Evolutionary conservation across 257 asterid species (phyloP).

Genomic region (Solanum etuberosum): DNA sequence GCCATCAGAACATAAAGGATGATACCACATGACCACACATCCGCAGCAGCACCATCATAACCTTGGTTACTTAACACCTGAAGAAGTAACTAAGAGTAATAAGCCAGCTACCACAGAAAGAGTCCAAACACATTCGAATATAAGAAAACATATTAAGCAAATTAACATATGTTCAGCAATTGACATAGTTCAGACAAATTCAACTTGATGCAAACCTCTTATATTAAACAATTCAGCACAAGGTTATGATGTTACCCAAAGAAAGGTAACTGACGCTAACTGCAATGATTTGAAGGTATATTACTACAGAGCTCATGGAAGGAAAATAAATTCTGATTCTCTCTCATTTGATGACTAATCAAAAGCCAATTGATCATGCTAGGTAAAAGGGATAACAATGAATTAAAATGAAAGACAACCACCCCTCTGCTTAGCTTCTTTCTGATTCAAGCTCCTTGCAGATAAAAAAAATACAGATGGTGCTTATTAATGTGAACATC

Average conservation of each 20-base stretch:
- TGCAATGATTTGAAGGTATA: not conserved
- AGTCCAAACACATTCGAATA: not conserved
- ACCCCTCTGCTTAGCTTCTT: not conserved
- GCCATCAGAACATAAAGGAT: slow-evolving; percentile 82
- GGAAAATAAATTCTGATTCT: not conserved
- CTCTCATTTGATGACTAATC: not conserved
- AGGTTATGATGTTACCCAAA: not conserved
- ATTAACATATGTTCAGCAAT: not conserved
- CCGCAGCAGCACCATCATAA: slow-evolving; percentile 98
- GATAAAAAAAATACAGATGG: not conserved
- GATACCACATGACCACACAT: slow-evolving; percentile 95
- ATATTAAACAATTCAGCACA: not conserved
- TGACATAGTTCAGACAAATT: not conserved
- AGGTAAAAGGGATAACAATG: not conserved
- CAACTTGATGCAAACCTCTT: not conserved
- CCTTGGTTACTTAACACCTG: slow-evolving; percentile 76
- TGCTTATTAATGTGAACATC: not conserved
- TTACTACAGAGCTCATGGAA: not conserved
- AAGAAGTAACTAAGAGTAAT: not conserved
- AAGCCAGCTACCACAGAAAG: not conserved
- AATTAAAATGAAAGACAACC: not conserved
- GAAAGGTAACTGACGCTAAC: not conserved
- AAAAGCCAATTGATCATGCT: not conserved
- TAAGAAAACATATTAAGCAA: not conserved
- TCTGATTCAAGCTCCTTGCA: not conserved